phyloP scores from a whole-genome alignment of 495 filamentous ascomycete genomes.

The Annulohypoxylon moriforme region DNA sequence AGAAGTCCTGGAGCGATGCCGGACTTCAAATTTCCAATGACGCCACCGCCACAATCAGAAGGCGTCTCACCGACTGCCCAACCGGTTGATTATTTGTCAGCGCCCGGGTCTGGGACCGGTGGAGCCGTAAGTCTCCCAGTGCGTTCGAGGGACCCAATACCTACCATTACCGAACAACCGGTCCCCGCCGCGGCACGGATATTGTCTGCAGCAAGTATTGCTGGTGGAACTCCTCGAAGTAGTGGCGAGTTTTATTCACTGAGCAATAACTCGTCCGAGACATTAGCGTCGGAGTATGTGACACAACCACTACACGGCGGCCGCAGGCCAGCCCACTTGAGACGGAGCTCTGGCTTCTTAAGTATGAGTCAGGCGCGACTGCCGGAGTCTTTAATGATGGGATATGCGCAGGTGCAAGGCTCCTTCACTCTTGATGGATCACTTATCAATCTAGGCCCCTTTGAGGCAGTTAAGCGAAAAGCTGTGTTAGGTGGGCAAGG shows the following conservation, averaged over 20 bases:
- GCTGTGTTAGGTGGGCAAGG: constrained; percentile 89
- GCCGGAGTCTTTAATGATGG: constrained; percentile 93
- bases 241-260: constrained; percentile 94
- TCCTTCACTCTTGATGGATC: constrained; percentile 93
- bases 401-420: constrained; percentile 93
- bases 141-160: constrained; percentile 54
- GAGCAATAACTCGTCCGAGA: constrained; percentile 94
- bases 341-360: constrained; percentile 70
- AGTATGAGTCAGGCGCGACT: constrained; percentile 56
- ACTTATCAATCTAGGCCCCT: constrained; percentile 85
- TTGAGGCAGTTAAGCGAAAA: constrained; percentile 95
- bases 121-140: constrained; percentile 49
- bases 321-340: constrained; percentile 66
- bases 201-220: constrained; percentile 75
- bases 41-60: constrained; percentile 56
- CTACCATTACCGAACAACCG: constrained; percentile 64
- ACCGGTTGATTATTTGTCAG: constrained; percentile 48
- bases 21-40: constrained; percentile 77
- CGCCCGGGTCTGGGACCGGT: constrained; percentile 50
- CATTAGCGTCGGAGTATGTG: constrained; percentile 89
- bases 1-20: constrained; percentile 60
- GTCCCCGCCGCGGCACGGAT: constrained; percentile 71
- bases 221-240: constrained; percentile 78
- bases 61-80: constrained; percentile 22
- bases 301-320: constrained; percentile 61